Evolutionary conservation across 2,329 filamentous ascomycete genomes (phyloP).

Genomic region (Fusarium scirpi): DNA sequence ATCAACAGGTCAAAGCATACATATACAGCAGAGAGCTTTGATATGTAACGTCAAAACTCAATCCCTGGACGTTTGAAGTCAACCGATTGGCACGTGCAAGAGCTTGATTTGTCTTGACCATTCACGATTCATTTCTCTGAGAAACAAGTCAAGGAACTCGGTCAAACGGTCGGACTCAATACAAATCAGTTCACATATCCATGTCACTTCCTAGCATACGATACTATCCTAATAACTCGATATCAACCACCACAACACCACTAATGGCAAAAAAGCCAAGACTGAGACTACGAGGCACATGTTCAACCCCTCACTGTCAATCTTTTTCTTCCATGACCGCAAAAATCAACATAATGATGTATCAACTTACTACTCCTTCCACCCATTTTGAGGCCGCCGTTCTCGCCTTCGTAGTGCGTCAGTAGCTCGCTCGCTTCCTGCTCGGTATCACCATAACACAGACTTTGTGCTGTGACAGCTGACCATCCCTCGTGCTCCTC

Average conservation of each 20-base stretch:
- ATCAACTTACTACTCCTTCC: not conserved
- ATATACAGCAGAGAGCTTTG: constrained; percentile 12
- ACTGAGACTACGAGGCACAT: constrained; percentile 10
- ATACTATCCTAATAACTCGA: not conserved
- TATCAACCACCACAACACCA: not conserved
- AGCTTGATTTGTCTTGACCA: constrained; percentile 32
- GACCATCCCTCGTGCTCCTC: constrained; percentile 36
- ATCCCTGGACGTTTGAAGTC: constrained; percentile 27
- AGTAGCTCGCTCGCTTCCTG: constrained; percentile 16
- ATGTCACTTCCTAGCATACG: constrained; percentile 17
- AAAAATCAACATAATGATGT: constrained; percentile 30
- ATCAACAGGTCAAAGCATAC: constrained; percentile 7
- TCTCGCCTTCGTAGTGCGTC: constrained; percentile 18
- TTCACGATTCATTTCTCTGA: constrained; percentile 12
- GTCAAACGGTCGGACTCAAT: constrained; percentile 22
- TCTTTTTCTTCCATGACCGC: constrained; percentile 12
- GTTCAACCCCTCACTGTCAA: constrained; percentile 17
- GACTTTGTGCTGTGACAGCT: constrained; percentile 27
- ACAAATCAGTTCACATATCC: constrained; percentile 16
- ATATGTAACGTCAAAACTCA: constrained; percentile 15
- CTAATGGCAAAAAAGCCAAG: constrained; percentile 28
- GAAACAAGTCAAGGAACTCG: constrained; percentile 26
- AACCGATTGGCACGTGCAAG: constrained; percentile 44
- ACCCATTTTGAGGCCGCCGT: constrained; percentile 30
- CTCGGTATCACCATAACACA: constrained; percentile 19